Conservation (phyloP, 2,329 filamentous ascomycete species). For the Penicillium sp. region DNA sequence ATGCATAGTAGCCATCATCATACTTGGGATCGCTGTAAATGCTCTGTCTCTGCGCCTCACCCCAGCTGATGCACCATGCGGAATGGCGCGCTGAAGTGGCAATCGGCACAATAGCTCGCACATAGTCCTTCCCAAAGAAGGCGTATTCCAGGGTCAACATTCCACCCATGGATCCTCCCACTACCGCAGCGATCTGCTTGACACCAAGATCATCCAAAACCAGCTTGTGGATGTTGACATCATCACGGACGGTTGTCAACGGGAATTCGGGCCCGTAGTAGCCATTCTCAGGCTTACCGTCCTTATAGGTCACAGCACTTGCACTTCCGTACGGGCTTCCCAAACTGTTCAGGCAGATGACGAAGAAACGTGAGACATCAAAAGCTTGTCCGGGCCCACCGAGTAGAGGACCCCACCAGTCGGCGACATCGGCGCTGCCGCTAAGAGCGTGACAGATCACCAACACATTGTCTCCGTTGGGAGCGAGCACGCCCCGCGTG, state of each 20-base stretch:
- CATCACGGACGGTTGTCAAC: conserved; percentile 88
- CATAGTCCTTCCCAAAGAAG: conserved; percentile 67
- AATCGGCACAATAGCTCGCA: conserved; percentile 53
- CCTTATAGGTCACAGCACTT: conserved; percentile 67
- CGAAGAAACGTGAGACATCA: conserved; percentile 52
- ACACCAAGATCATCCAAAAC: conserved; percentile 55
- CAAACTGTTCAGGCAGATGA: conserved; percentile 54
- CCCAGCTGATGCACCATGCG: conserved; percentile 59
- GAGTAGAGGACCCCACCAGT: conserved; percentile 57
- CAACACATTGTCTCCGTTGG: conserved; percentile 58
- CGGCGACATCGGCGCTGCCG: conserved; percentile 53
- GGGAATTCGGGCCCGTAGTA: conserved; percentile 95
- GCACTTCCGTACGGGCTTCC: conserved; percentile 55
- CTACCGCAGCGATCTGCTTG: conserved; percentile 51
- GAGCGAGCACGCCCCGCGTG: conserved; percentile 56
- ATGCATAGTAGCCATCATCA: conserved; percentile 90
- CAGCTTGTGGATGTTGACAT: conserved; percentile 67
- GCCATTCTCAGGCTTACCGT: conserved; percentile 69
- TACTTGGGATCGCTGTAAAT: conserved; percentile 99
- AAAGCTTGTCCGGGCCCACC: conserved; percentile 53
- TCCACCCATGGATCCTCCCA: conserved; percentile 58
- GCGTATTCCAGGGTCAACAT: conserved; percentile 57
- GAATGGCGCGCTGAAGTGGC: conserved; percentile 55
- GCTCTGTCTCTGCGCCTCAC: conserved; percentile 56
- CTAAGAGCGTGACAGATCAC: conserved; percentile 57